Evolutionary conservation across 2,329 filamentous ascomycete genomes (phyloP), one percentile per base, ranked within the genome.

Genomic region (Fusarium tjaetaba): DNA sequence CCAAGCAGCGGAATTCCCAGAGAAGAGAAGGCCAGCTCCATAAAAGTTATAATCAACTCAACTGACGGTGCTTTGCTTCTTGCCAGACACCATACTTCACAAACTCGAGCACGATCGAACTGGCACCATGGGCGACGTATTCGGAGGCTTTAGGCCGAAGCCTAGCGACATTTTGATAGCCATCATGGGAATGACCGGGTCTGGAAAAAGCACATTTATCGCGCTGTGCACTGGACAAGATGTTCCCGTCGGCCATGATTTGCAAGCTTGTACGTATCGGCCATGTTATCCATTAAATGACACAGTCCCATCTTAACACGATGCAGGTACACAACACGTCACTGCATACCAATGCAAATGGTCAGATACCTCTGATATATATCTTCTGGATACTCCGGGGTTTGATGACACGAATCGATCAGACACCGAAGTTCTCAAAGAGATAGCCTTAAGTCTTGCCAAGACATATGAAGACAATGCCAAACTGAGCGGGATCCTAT

Each of bases 201-300:
- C 67, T 22, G 63, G 67, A 7, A 67, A 67, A 18, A 70, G 67
- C 26, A 62, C 57, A 5, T 67, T 70, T n/a, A 70, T 70, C 28
- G 43, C 30, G 4, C 11, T 24, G 16, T 61, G 49, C 30, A 56
- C 49, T 13, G 51, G 41, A 24, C 34, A 70, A 18, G 51, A 70
- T 30, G 57, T 67, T 6, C 51, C 34, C 3, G 14, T 53, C 15
- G 51, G 34, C 2, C 51, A 53, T 13, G 51, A 53, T 13, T 7
- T 53, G 34, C 51, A 53, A 28, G 51, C 51, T 53, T 53, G 51
- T 53, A 28, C 14, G 34, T 53, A n/a, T 20, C 4, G 13, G 48
- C 30, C n/a, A 34, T 38, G 13, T 1, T 8, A 57, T 60, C 16
- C 14, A 57, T 60, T 15, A 52, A 9, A 20, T 16, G n/a, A 7